Conservation (phyloP, 352 stramenopile genomes). For the Globisporangium nagaii region DNA sequence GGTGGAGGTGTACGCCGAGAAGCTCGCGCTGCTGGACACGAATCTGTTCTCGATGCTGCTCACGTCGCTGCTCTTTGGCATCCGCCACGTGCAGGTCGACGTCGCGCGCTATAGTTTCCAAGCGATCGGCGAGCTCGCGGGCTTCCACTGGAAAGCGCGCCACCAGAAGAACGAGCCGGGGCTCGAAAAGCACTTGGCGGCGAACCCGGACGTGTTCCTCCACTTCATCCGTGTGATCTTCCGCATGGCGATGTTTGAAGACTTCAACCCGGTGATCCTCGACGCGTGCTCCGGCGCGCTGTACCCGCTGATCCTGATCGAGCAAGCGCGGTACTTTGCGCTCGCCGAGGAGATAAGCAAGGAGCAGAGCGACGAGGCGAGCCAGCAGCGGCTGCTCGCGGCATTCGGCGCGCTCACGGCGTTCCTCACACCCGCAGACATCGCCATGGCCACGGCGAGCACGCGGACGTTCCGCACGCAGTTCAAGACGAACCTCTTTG, state of each 20-base stretch:
- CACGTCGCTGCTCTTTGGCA: constrained; percentile 66
- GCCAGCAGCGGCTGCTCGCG: constrained; percentile 46
- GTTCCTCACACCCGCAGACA: constrained; percentile 57
- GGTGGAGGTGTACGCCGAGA: constrained; percentile 83
- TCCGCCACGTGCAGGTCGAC: constrained; percentile 68
- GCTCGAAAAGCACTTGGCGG: constrained; percentile 35
- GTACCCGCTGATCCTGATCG: constrained; percentile 79
- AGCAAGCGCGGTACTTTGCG: constrained; percentile 60
- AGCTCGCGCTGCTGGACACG: constrained; percentile 54
- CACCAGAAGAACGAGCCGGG: constrained; percentile 42
- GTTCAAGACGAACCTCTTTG: constrained; percentile 82
- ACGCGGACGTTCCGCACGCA: constrained; percentile 65
- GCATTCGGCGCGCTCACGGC: constrained; percentile 64
- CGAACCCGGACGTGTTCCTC: constrained; percentile 60
- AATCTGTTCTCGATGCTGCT: constrained; percentile 73
- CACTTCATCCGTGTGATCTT: constrained; percentile 75
- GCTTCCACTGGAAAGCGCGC: constrained; percentile 59
- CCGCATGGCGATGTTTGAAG: constrained; percentile 74
- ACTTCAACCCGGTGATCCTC: constrained; percentile 69
- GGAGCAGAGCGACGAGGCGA: constrained; percentile 37
- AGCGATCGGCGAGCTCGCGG: constrained; percentile 66
- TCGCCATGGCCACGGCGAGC: constrained; percentile 47
- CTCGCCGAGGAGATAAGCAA: constrained; percentile 62
- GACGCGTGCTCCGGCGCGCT: constrained; percentile 63
- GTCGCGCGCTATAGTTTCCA: constrained; percentile 82